Conservation (phyloP, 2,329 filamentous ascomycete genomes). For the Seiridium cupressi region DNA sequence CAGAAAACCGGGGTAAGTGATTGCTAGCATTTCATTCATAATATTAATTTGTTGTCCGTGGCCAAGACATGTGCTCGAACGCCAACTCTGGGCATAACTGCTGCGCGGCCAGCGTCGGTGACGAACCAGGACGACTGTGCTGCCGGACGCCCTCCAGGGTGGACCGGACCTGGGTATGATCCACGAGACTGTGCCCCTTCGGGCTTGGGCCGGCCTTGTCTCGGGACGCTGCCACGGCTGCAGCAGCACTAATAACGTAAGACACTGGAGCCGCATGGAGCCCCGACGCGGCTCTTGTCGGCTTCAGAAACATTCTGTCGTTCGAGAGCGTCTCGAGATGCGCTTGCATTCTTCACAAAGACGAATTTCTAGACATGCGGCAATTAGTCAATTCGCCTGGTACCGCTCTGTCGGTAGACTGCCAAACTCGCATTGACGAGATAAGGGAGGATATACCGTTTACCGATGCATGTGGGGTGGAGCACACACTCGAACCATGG, state of each 20-base stretch:
- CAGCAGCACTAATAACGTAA: slow-evolving; percentile 3
- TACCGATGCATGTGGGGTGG: neutral
- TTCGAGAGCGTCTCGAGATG: neutral
- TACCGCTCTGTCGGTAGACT: neutral
- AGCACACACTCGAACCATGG: neutral
- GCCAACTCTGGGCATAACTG: neutral
- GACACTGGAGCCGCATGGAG: neutral
- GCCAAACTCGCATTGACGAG: neutral
- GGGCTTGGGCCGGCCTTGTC: neutral
- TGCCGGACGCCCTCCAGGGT: neutral
- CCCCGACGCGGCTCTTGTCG: neutral
- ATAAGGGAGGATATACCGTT: neutral
- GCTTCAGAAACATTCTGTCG: neutral
- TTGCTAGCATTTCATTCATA: neutral
- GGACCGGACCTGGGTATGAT: neutral
- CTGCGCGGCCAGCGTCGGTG: slow-evolving; percentile 3
- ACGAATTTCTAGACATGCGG: neutral
- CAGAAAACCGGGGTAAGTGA: neutral
- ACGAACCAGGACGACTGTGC: neutral
- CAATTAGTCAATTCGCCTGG: neutral
- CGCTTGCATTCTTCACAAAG: neutral
- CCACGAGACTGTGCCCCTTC: neutral
- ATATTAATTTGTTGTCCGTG: slow-evolving; percentile 4
- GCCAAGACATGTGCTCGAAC: neutral
- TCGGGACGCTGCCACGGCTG: neutral